Conservation (phyloP, 2,329 filamentous ascomycete species). For the Penicillium sp. region DNA sequence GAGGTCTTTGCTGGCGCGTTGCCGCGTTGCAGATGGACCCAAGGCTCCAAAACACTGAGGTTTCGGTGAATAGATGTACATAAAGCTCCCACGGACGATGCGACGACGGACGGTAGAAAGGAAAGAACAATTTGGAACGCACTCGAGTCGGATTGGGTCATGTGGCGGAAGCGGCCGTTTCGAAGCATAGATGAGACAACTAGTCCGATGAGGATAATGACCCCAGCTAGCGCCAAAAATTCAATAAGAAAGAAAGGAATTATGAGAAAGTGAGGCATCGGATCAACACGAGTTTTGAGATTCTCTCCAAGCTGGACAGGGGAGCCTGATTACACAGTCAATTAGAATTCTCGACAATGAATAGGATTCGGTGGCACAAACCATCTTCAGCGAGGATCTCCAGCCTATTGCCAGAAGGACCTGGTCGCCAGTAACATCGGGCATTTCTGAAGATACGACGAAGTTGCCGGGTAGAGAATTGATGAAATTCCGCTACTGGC, state of each 20-base stretch:
- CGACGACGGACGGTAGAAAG: slow-evolving; percentile 33
- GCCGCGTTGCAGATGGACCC: slow-evolving; percentile 36
- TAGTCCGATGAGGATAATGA: slow-evolving; percentile 33
- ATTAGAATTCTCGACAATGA: not conserved
- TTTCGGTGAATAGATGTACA: slow-evolving; percentile 37
- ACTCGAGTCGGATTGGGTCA: slow-evolving; percentile 34
- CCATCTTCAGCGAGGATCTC: slow-evolving; percentile 33
- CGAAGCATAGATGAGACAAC: slow-evolving; percentile 28
- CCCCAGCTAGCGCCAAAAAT: slow-evolving; percentile 31
- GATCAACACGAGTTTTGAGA: slow-evolving; percentile 27
- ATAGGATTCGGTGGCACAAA: slow-evolving; percentile 2
- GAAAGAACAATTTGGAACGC: slow-evolving; percentile 33
- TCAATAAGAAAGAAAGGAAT: slow-evolving; percentile 36
- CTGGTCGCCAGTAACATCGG: slow-evolving; percentile 30
- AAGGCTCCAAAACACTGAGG: slow-evolving; percentile 35
- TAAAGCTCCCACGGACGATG: slow-evolving; percentile 32
- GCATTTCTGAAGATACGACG: slow-evolving; percentile 30
- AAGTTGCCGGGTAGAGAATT: slow-evolving; percentile 34
- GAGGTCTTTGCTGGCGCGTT: slow-evolving; percentile 27
- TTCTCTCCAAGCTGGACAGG: slow-evolving; percentile 26
- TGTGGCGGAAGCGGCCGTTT: slow-evolving; percentile 31
- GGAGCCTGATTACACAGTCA: slow-evolving; percentile 14
- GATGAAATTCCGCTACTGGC: slow-evolving; percentile 29
- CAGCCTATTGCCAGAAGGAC: slow-evolving; percentile 26
- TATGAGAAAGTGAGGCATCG: slow-evolving; percentile 34